A percentile compares a stretch with the other conserved stretches of the same genome.
Evolutionary conservation across 441 rosid genomes (phyloP).

Genomic region (Pelargonium fulgidum): DNA sequence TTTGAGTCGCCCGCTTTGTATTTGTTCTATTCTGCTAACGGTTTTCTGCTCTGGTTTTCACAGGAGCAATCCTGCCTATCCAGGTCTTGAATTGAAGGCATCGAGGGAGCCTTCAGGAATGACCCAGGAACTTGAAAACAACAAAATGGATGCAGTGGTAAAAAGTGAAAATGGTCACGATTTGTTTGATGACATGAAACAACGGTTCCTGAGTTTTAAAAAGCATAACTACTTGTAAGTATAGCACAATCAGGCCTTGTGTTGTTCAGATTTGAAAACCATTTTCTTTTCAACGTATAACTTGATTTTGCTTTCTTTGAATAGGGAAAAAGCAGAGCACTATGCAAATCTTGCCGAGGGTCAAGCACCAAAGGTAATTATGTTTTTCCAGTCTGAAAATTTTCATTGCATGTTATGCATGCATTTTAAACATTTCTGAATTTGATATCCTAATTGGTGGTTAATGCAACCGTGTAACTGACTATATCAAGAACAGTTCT

Average conservation of each 20-base stretch:
- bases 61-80: slow-evolving; percentile 33
- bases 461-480: slow-evolving; percentile 22
- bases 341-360: slow-evolving; percentile 54
- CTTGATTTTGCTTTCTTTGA: background rate
- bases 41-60: slow-evolving; percentile 22
- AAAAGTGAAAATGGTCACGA: slow-evolving; percentile 32
- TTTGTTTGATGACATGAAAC: slow-evolving; percentile 60
- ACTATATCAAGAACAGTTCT: slow-evolving; percentile 55
- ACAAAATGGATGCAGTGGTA: slow-evolving; percentile 26
- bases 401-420: background rate
- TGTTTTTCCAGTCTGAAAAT: background rate
- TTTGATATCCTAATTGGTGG: slow-evolving; percentile 9
- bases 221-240: slow-evolving; percentile 66
- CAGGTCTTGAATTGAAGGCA: slow-evolving; percentile 29
- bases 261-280: slow-evolving; percentile 9
- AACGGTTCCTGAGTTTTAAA: slow-evolving; percentile 64
- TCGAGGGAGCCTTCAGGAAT: slow-evolving; percentile 33
- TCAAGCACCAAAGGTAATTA: slow-evolving; percentile 79
- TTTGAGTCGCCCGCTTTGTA: background rate
- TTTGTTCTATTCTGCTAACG: slow-evolving; percentile 6
- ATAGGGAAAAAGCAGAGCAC: slow-evolving; percentile 66
- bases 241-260: slow-evolving; percentile 9
- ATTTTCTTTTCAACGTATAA: slow-evolving; percentile 20
- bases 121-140: slow-evolving; percentile 32
- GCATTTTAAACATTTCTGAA: background rate